These are phyloP conservation scores for Jimgerdemannia lactiflua DNA, from an alignment of 192 early-diverging fungal genomes.

Conservation along the genomic window DNA sequence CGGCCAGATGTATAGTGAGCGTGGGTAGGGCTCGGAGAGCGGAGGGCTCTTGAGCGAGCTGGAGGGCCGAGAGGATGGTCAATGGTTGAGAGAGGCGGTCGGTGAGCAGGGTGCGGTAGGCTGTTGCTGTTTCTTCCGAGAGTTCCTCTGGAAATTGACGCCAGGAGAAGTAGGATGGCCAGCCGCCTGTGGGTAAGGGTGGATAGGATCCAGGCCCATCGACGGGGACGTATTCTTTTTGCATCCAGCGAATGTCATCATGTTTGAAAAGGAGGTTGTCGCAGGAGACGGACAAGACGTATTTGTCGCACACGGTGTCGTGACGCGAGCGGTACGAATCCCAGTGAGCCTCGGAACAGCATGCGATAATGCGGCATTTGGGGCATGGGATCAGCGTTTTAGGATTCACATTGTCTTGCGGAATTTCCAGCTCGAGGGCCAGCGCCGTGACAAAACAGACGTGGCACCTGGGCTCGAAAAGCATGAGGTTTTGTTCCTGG, in stretches of 20 bases:
- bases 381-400: neutral
- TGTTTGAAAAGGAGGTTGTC: neutral
- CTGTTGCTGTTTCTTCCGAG: neutral
- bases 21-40: neutral
- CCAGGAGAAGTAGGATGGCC: neutral
- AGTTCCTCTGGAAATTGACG: neutral
- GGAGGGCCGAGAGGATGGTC: neutral
- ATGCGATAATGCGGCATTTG: neutral
- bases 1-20: neutral
- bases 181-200: neutral
- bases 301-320: neutral
- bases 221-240: neutral
- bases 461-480: neutral
- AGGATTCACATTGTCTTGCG: neutral
- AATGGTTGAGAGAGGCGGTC: neutral
- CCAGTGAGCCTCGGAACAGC: neutral
- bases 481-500: neutral
- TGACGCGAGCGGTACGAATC: neutral
- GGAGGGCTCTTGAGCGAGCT: neutral
- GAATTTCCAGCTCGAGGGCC: neutral
- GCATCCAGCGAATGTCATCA: neutral
- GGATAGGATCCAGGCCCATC: neutral
- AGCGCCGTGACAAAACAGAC: neutral
- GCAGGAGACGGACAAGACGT: neutral
- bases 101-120: neutral